Base-by-base conservation (phyloP, 768 basidiomycete species). In the Phaffia australis region DNA sequence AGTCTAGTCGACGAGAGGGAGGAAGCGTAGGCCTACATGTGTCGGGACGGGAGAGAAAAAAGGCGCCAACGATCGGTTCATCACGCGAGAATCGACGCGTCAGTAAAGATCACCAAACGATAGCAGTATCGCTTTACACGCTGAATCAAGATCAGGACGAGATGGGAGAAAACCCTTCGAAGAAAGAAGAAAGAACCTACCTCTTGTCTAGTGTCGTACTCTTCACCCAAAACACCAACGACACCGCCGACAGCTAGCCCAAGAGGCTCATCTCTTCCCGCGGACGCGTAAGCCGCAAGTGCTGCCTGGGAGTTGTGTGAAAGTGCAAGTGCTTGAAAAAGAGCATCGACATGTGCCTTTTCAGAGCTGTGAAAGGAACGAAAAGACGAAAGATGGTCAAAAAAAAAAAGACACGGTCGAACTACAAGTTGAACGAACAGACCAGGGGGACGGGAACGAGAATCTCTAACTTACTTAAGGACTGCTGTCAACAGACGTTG, bases 231-330 rank as follows among this genome's bases (percentile, higher is more conserved):
- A 9, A 64, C 67, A 6, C 67, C 67, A 16, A 69, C 61, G 9
- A 64, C 67, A 18, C 67, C 67, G 27, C 63, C 63, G n/a, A 69
- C 47, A 18, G 56, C 61, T 1, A 64, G 25, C 8, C 56, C 58
- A 6, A 69, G 46, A 15, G 48, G 61, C 23, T 69, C 42, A 35
- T 69, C 67, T 35, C 67, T 50, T 30, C 67, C 67, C 23, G 67
- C 62, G 23, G 50, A 42, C 21, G 63, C 62, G 51, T 69, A 69
- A 0, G 67, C 61, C 7, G 60, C 60, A 35, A 69, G 67, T 14
- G 67, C 67, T 19, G 67, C 67, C 11, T 64, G 32, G 16, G 54
- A 50, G 55, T 63, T 63, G 67, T 69, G 67, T 6, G 58, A 63
- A 30, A 63, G 62, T 16, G 63, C 62, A 16, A 63, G 61, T 11